phyloP scores from a whole-genome alignment of 305 asterid species.

The Fraxinus platypoda region DNA sequence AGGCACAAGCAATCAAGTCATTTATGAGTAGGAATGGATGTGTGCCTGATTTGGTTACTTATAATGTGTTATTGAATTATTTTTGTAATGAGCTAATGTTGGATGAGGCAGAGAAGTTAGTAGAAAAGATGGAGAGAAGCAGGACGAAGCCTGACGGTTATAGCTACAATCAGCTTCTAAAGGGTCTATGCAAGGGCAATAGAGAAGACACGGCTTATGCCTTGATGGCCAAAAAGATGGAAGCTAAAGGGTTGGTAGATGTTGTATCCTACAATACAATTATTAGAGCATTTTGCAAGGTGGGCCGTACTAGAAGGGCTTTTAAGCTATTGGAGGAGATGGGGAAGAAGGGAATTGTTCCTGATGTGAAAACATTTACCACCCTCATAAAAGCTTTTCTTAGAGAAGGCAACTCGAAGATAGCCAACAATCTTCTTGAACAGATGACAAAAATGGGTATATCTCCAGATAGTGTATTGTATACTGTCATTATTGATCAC shows the following conservation, averaged over 20 bases:
- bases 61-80: too few relatives aligned
- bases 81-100: too few relatives aligned
- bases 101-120: too few relatives aligned
- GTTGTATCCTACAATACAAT: slow-evolving; percentile 87
- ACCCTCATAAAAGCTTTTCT: slow-evolving; percentile 69
- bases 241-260: slow-evolving; percentile 60
- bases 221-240: slow-evolving; percentile 67
- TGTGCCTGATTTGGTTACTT: too few relatives aligned
- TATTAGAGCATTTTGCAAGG: slow-evolving; percentile 64
- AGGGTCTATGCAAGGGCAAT: slow-evolving; percentile 76
- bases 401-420: slow-evolving; percentile 54
- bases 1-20: too few relatives aligned
- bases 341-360: slow-evolving; percentile 64
- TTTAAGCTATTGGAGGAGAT: slow-evolving; percentile 68
- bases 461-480: slow-evolving; percentile 60
- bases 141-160: slow-evolving; percentile 67
- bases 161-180: slow-evolving; percentile 81
- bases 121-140: slow-evolving; percentile 10
- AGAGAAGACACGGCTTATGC: slow-evolving; percentile 68
- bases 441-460: slow-evolving; percentile 64
- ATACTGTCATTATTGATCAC: slow-evolving; percentile 68
- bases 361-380: slow-evolving; percentile 81
- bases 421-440: slow-evolving; percentile 63
- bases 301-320: slow-evolving; percentile 51
- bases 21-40: too few relatives aligned